These are phyloP conservation scores for Colletotrichum musae DNA, from an alignment of 2,329 filamentous ascomycete genomes.

Conservation along the genomic window DNA sequence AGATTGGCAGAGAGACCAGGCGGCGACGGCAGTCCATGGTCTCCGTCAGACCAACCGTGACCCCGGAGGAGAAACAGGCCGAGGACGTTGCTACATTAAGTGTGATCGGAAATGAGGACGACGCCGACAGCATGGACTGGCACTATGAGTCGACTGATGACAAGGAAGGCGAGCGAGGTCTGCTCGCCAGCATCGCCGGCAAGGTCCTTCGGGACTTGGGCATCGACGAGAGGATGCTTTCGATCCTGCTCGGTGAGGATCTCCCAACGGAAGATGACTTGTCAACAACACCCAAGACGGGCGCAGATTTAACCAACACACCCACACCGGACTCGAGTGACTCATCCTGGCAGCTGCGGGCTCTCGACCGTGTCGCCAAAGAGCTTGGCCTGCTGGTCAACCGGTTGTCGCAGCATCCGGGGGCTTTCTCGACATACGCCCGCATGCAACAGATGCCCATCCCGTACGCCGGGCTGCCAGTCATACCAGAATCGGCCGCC, in stretches of 20 bases:
- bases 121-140: slow-evolving; percentile 63
- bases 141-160: slow-evolving; percentile 63
- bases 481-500: slow-evolving; percentile 68
- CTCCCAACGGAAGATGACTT: slow-evolving; percentile 70
- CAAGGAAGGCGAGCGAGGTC: slow-evolving; percentile 72
- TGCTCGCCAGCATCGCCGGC: slow-evolving; percentile 86
- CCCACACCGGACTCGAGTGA: slow-evolving; percentile 53
- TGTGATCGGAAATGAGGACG: slow-evolving; percentile 46
- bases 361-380: slow-evolving; percentile 87
- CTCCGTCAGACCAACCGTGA: slow-evolving; percentile 56
- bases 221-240: slow-evolving; percentile 87
- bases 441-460: slow-evolving; percentile 75
- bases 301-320: slow-evolving; percentile 43
- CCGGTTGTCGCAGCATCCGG: slow-evolving; percentile 83
- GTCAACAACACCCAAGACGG: slow-evolving; percentile 62
- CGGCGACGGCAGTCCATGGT: slow-evolving; percentile 75
- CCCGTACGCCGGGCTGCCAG: slow-evolving; percentile 84
- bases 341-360: slow-evolving; percentile 79
- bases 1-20: slow-evolving; percentile 88
- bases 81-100: slow-evolving; percentile 51
- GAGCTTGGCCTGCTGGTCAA: slow-evolving; percentile 89
- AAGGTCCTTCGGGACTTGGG: slow-evolving; percentile 91
- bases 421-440: slow-evolving; percentile 88
- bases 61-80: slow-evolving; percentile 47
- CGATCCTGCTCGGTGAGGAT: slow-evolving; percentile 88